A percentile compares a stretch with the other conserved stretches of the same genome.
Evolutionary conservation across 2,329 filamentous ascomycete species (phyloP).

Genomic region (Stylonectria norvegica): DNA sequence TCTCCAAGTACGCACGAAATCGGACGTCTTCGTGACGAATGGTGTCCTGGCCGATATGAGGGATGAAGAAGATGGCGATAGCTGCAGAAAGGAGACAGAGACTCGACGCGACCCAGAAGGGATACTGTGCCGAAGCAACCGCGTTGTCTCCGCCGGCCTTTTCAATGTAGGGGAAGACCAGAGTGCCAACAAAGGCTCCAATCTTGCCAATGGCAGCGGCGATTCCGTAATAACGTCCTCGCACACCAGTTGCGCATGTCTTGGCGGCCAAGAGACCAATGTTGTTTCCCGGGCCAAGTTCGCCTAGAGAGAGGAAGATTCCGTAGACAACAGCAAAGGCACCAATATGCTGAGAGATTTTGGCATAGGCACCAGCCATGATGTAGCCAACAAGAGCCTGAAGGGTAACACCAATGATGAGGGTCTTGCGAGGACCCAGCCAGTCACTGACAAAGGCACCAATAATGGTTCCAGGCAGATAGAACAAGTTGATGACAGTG

Average conservation of each 20-base stretch:
- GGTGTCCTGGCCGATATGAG: slow-evolving; percentile 79
- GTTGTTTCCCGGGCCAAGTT: slow-evolving; percentile 82
- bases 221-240: slow-evolving; percentile 69
- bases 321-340: slow-evolving; percentile 38
- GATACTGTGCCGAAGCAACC: slow-evolving; percentile 69
- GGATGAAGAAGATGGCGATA: slow-evolving; percentile 60
- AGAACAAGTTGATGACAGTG: slow-evolving; percentile 83
- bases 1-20: slow-evolving; percentile 71
- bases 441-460: slow-evolving; percentile 76
- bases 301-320: slow-evolving; percentile 37
- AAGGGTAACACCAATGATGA: slow-evolving; percentile 65
- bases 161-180: slow-evolving; percentile 72
- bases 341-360: slow-evolving; percentile 55
- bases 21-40: slow-evolving; percentile 72
- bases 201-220: slow-evolving; percentile 73
- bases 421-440: slow-evolving; percentile 72
- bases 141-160: slow-evolving; percentile 53
- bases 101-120: slow-evolving; percentile 80
- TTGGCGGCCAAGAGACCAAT: slow-evolving; percentile 85
- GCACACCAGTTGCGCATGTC: slow-evolving; percentile 82
- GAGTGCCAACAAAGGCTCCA: slow-evolving; percentile 81
- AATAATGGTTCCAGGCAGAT: slow-evolving; percentile 75
- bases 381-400: slow-evolving; percentile 83
- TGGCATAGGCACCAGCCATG: slow-evolving; percentile 76
- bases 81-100: slow-evolving; percentile 72